Percentiles rank a stretch among this genome's conserved stretches.
phyloP scores from a whole-genome alignment of 352 stramenopile genomes.

The Globisporangium cystogenes region DNA sequence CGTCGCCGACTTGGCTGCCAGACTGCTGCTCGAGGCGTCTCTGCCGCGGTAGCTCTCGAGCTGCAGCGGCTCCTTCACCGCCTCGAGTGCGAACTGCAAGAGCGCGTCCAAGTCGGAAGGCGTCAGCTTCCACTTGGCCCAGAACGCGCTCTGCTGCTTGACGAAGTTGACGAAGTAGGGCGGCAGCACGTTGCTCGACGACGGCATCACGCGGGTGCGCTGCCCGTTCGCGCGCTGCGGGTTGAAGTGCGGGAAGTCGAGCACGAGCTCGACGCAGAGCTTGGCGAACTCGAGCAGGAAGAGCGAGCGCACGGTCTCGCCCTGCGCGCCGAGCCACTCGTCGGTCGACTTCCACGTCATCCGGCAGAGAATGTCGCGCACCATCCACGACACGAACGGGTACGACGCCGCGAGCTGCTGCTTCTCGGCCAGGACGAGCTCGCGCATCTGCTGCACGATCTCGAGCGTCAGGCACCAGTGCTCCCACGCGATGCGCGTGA shows the following conservation, averaged over 20 bases:
- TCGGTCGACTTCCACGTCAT: slow-evolving; percentile 78
- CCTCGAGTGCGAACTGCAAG: slow-evolving; percentile 49
- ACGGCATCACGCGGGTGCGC: slow-evolving; percentile 27
- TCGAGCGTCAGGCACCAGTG: slow-evolving; percentile 80
- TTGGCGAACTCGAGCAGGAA: slow-evolving; percentile 73
- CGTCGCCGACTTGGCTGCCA: not conserved
- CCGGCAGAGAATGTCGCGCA: slow-evolving; percentile 76
- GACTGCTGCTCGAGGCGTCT: not conserved
- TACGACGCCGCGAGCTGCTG: slow-evolving; percentile 51
- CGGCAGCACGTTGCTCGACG: slow-evolving; percentile 62
- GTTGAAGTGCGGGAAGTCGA: slow-evolving; percentile 74
- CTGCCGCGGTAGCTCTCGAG: slow-evolving; percentile 4
- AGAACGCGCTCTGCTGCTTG: slow-evolving; percentile 67
- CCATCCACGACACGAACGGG: slow-evolving; percentile 78
- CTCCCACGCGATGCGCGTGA: slow-evolving; percentile 77
- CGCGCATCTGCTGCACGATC: slow-evolving; percentile 81
- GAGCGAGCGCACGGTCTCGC: slow-evolving; percentile 47
- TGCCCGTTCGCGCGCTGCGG: slow-evolving; percentile 18
- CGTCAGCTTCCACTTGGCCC: slow-evolving; percentile 71
- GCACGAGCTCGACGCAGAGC: slow-evolving; percentile 66
- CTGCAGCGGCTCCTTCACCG: slow-evolving; percentile 48
- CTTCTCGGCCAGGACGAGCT: slow-evolving; percentile 60
- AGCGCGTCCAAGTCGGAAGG: slow-evolving; percentile 47
- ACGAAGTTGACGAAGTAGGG: slow-evolving; percentile 87
- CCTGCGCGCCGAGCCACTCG: slow-evolving; percentile 53